phyloP scores from a whole-genome alignment of 2,329 filamentous ascomycete genomes.

The Alternaria rosae region DNA sequence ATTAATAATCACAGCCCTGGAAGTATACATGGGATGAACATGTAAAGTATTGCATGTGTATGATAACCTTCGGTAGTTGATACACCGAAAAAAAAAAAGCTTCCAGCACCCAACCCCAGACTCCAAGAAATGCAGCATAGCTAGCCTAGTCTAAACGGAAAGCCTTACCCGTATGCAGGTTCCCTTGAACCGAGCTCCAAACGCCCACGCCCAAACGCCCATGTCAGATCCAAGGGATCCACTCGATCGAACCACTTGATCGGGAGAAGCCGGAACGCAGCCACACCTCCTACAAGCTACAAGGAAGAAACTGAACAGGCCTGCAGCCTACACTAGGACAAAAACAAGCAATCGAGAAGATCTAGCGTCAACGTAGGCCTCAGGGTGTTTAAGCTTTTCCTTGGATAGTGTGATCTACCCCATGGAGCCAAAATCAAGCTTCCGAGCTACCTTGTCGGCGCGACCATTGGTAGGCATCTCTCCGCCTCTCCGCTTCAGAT shows the following conservation, averaged over 20 bases:
- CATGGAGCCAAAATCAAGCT: conserved; percentile 59
- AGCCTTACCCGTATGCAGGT: conserved; percentile 8
- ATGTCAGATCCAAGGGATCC: neutral
- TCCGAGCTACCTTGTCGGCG: conserved; percentile 79
- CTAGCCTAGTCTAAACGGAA: conserved; percentile 14
- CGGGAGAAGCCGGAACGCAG: neutral
- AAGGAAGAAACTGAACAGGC: neutral
- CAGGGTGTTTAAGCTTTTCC: neutral
- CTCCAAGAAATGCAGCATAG: conserved; percentile 13
- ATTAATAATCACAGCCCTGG: no score
- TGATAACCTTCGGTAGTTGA: neutral
- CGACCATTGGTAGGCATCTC: conserved; percentile 64
- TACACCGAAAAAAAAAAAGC: neutral
- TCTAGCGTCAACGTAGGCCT: neutral
- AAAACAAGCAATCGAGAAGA: neutral
- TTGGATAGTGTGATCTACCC: conserved; percentile 4
- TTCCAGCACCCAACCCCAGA: conserved; percentile 10
- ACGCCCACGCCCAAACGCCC: conserved; percentile 10
- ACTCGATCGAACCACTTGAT: neutral
- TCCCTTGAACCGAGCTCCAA: neutral
- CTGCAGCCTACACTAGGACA: neutral
- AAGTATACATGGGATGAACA: neutral
- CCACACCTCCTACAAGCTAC: neutral
- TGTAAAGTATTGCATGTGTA: neutral
- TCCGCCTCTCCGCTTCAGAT: conserved; percentile 79